Base-by-base conservation (phyloP, 1,284 basidiomycete genomes). In the Hymenochaete sp. region DNA sequence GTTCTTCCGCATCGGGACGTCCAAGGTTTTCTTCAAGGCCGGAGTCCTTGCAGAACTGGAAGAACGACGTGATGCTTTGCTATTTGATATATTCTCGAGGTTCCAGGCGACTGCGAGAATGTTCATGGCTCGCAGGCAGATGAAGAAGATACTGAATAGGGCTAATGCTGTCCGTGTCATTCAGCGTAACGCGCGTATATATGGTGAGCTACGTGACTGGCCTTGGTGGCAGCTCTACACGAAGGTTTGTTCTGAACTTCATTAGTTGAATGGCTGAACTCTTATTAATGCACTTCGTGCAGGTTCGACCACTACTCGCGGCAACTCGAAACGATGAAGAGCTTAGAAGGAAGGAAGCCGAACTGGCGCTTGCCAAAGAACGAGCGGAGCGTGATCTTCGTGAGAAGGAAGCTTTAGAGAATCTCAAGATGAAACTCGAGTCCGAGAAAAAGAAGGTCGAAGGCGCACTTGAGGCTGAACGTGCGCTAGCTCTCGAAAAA, bases 211-310 rank as follows among this genome's bases (percentile, higher is more conserved):
- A 10, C 73, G 82, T 40, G 89, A 95, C 48, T 98, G 95, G 96
- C 93, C 96, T 1, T 98, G 96, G 96, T 99, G 96, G 96, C 88
- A 93, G 54, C 73, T 98, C 13, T 99, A 96, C 62, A 93, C 89
- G 13, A 96, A 93, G 74, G 79, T 79, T 51, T 31, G 55, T 53
- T 43, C 14, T 13, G 21, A 21, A 11, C 22, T 44, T 11, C 6
- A 5, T n/a, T 22, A 14, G 8, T 16, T 35, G 37, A 31, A 6
- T 42, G 14, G 43, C 27, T 49, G 19, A 36, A 10, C 42, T 45
- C 35, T 51, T 25, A 56, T 29, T 18, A 35, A 46, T 41, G 13
- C 38, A 50, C 38, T 13, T 2, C 45, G n/a, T 14, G 4, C 53
- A 86, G 82, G 79, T 99, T 19, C 83, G 93, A 37, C 96, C 96